phyloP scores from a whole-genome alignment of 768 basidiomycete species.

The Russula lepida region DNA sequence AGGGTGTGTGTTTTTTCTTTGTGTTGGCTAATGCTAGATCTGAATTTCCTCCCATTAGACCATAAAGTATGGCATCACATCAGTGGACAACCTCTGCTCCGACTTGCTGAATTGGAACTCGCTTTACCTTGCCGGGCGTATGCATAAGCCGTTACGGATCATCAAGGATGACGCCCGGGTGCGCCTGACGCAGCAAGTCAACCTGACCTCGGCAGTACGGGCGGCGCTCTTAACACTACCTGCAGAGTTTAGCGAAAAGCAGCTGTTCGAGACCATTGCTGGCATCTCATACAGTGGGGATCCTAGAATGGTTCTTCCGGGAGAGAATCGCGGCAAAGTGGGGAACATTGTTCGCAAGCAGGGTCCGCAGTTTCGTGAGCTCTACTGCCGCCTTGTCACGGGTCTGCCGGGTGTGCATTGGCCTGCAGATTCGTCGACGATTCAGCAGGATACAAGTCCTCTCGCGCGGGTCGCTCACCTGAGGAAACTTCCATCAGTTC shows the following conservation, averaged over 20 bases:
- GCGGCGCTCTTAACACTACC: conserved; percentile 86
- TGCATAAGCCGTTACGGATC: conserved; percentile 95
- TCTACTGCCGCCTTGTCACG: conserved; percentile 74
- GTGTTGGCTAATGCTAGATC: neutral
- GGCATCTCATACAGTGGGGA: conserved; percentile 84
- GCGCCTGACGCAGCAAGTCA: conserved; percentile 86
- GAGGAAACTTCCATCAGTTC: conserved; percentile 64
- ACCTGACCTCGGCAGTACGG: conserved; percentile 83
- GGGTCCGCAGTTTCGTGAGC: conserved; percentile 71
- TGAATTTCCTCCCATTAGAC: conserved; percentile 43
- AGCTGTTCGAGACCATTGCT: conserved; percentile 81
- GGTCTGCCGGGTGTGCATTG: conserved; percentile 78
- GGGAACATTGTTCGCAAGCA: conserved; percentile 84
- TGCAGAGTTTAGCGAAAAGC: conserved; percentile 66
- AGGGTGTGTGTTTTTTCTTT: conserved; percentile 59
- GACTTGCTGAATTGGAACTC: conserved; percentile 91
- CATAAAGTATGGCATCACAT: conserved; percentile 96
- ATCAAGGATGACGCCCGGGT: conserved; percentile 90
- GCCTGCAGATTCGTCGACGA: conserved; percentile 39
- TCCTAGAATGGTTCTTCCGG: conserved; percentile 88
- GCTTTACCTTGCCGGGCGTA: conserved; percentile 88
- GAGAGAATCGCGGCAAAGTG: conserved; percentile 93
- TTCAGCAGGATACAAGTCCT: conserved; percentile 69
- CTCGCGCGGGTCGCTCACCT: conserved; percentile 65
- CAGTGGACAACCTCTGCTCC: conserved; percentile 78